Conservation (phyloP, 495 filamentous ascomycete species). For the Aspergillus wentii region DNA sequence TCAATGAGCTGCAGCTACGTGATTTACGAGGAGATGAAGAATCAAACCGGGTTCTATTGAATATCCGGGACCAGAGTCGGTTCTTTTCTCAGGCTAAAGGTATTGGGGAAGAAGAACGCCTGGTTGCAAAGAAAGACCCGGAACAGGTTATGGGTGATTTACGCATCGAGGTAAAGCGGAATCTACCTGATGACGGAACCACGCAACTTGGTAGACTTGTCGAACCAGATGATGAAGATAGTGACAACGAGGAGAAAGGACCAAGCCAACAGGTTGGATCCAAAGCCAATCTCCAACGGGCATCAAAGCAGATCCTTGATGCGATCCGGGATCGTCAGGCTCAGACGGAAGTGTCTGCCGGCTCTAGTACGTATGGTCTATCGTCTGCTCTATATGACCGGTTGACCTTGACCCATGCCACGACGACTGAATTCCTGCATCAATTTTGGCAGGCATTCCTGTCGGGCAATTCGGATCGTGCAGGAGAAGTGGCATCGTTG, state of each 20-base stretch:
- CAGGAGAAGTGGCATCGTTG: constrained; percentile 67
- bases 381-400: constrained; percentile 62
- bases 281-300: constrained; percentile 27
- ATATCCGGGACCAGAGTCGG: constrained; percentile 76
- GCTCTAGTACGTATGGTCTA: constrained; percentile 55
- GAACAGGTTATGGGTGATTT: constrained; percentile 59
- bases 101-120: constrained; percentile 45
- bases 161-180: constrained; percentile 51
- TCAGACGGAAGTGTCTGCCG: constrained; percentile 24
- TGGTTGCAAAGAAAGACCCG: constrained; percentile 64
- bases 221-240: constrained; percentile 58
- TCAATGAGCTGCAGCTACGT: constrained; percentile 66
- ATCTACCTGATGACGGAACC: constrained; percentile 53
- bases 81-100: constrained; percentile 67
- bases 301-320: constrained; percentile 39
- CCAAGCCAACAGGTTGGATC: constrained; percentile 31
- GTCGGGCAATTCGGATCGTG: constrained; percentile 74
- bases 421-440: constrained; percentile 87
- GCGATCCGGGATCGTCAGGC: constrained; percentile 38
- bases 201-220: constrained; percentile 34
- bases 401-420: constrained; percentile 81
- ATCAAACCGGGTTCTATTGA: constrained; percentile 72
- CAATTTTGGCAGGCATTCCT: constrained; percentile 92
- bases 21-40: constrained; percentile 74
- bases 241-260: constrained; percentile 47